phyloP scores from a whole-genome alignment of 768 basidiomycete genomes.

The Epithele typhae region DNA sequence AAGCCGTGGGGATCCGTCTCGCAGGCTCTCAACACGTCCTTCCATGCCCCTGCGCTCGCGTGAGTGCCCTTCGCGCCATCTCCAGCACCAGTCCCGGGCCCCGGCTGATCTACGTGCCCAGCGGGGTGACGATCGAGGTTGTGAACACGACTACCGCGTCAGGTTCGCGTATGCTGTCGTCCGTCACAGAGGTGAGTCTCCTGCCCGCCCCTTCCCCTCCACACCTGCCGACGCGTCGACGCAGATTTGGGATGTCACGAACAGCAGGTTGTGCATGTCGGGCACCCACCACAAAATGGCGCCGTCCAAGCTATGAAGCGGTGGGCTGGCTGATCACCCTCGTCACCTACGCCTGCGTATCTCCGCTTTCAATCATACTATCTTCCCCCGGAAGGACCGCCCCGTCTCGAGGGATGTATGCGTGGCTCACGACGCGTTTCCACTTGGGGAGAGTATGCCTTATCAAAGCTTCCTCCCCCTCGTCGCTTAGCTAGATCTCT shows the following conservation, averaged over 20 bases:
- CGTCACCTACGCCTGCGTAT: too few species aligned
- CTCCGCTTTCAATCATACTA: too few species aligned
- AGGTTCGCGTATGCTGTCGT: conserved; percentile 1
- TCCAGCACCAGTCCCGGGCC: not conserved
- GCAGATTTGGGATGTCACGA: conserved; percentile 12
- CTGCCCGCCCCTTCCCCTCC: not conserved
- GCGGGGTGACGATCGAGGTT: conserved; percentile 3
- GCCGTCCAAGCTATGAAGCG: not conserved
- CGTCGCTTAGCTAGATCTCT: too few species aligned
- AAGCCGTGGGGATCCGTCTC: conserved; percentile 1
- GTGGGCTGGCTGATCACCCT: too few species aligned
- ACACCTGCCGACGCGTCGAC: too few species aligned
- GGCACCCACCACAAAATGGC: conserved; percentile 10
- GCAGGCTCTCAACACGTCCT: conserved; percentile 6
- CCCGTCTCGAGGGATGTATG: too few species aligned
- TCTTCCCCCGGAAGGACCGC: too few species aligned
- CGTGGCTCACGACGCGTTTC: too few species aligned
- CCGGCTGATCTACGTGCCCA: too few species aligned
- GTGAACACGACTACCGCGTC: conserved; percentile 2
- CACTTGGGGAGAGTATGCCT: too few species aligned
- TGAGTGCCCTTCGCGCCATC: not conserved
- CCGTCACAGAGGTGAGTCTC: conserved; percentile 1
- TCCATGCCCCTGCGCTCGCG: conserved; percentile 3
- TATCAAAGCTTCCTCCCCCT: too few species aligned
- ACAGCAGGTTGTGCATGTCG: conserved; percentile 1